Evolutionary conservation across 148 eudicot species (phyloP), one percentile per base, ranked within the genome.

Genomic region (Salicornia ramosissima): DNA sequence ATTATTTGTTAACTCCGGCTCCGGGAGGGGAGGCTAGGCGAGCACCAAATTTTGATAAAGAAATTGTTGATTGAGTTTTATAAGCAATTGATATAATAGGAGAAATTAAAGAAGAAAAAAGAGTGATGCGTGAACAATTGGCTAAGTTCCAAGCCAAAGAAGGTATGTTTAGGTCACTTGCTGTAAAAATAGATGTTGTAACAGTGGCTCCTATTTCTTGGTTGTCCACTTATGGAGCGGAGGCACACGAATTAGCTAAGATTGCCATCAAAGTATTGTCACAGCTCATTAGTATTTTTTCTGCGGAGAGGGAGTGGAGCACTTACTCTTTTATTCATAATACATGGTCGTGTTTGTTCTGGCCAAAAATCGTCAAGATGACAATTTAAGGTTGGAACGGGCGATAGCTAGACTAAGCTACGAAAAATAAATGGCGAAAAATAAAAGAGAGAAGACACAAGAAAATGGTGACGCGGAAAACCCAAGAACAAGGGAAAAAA

Each of bases 11-110:
- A 25, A 13, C 26, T 18, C 43, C n/a, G n/a, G n/a, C n/a, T n/a
- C n/a, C n/a, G n/a, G n/a, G n/a, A n/a, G n/a, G n/a, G n/a, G n/a
- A n/a, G n/a, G n/a, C n/a, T n/a, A n/a, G n/a, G n/a, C n/a, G n/a
- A 1, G 59, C 78, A 2, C 73, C 76, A 0, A 74, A 77, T 60
- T 46, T 14, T 3, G 84, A 74, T 33, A 46, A 5, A 7, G 76
- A 71, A 14, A 65, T 77, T 19, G 31, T 74, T 0, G 71, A 49
- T n/a, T n/a, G n/a, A n/a, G n/a, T 1, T 46, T 70, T 5, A 9
- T 77, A 67, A 40, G 72, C 78, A 3, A 72, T 81, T 69, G 56
- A 70, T 0, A 73, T 26, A 18, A 58, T 77, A 26, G 75, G 42
- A 1, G 74, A 71, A 21, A 43, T 51, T 65, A 53, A 63, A 43